Base-by-base conservation (phyloP, 805 yeast genomes). In the Pichia eremophila region DNA sequence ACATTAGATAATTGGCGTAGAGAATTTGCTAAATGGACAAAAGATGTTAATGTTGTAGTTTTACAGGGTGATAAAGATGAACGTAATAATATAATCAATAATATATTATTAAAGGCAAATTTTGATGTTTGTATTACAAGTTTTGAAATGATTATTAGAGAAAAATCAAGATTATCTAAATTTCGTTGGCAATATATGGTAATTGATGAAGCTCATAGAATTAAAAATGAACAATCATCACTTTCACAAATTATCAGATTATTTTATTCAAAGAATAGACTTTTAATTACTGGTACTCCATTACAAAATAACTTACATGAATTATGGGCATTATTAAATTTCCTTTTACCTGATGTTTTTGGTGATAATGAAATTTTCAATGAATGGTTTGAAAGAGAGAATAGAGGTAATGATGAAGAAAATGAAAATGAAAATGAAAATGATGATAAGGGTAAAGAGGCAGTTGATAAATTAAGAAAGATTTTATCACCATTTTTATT, bases 1-100 rank as follows among this genome's bases (percentile, higher is more conserved):
- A 91, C 99, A 0, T 71, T 91, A 48, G 96, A 93, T 62, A 91
- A 93, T 66, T 91, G 99, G 99, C 74, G 88, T 61, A 76, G 98
- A 59, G 99, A 91, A 65, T 91, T 91, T 68, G 80, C 81, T 31
- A 83, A 79, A 64, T 91, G 98, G 98, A 93, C 97, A 0, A 97
- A 98, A 0, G 96, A 89, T 5, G 96, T 91, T 12, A 78, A 81
- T 54, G 86, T 84, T 0, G 70, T 88, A 9, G 90, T 93, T 0
- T 67, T 93, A 41, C 96, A 89, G 62, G 99, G 99, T 36, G 80
- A 78, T 55, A 93, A 91, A 63, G 95, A 88, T n/a, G 78, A 75
- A 25, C 78, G 99, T 58, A 67, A 67, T 2, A 69, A 72, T 1
- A 62, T 88, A 35, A 75, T 91, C 43, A 75, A 77, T 36, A 66